Base-by-base conservation (phyloP, 495 filamentous ascomycete species). In the Penicillium bovifimosum region DNA sequence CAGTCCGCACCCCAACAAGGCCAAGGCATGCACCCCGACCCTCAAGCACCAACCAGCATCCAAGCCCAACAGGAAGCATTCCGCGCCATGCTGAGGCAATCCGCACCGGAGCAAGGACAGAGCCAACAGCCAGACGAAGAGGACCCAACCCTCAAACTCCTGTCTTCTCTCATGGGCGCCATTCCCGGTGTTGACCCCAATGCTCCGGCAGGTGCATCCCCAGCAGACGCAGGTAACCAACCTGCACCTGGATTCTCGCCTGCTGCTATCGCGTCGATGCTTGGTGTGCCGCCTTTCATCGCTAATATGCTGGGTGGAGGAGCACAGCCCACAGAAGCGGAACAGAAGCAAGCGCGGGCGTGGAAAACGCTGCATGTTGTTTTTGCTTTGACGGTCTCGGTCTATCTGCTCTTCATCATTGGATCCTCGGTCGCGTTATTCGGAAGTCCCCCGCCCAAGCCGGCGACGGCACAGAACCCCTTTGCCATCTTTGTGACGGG, bases 401-500 rank as follows among this genome's bases (percentile, higher is more conserved):
- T 87, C 9, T 95, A 93, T 63, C 77, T 95, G 14, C 52, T 76
- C 0, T 62, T 74, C 10, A 50, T 72, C 11, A 61, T 75, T 9
- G 64, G 66, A 8, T 46, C 66, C 7, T 68, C 74, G 6, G 65
- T 76, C 40, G 52, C 67, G 26, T 60, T 64, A 38, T 77, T 69
- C 26, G 74, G 74, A 2, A 67, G 43, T 73, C 79, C 42, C 47
- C 87, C 42, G 71, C 77, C 55, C 74, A 86, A 41, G 68, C 86
- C 42, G 84, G 91, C 75, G 73, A 80, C 55, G 77, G 88, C 50
- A 68, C 79, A 64, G 74, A 80, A 77, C 40, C 76, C 79, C 18
- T 96, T 93, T 69, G 81, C 86, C 59, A 79, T 86, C 47, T 96
- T 96, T 62, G 83, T 86, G 17, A 90, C 89, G 2, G 87, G 82